Percentiles rank a stretch among this genome's conserved stretches.
Conservation (phyloP, 116 monocot genomes). For the Dioscorea cayenensis region DNA sequence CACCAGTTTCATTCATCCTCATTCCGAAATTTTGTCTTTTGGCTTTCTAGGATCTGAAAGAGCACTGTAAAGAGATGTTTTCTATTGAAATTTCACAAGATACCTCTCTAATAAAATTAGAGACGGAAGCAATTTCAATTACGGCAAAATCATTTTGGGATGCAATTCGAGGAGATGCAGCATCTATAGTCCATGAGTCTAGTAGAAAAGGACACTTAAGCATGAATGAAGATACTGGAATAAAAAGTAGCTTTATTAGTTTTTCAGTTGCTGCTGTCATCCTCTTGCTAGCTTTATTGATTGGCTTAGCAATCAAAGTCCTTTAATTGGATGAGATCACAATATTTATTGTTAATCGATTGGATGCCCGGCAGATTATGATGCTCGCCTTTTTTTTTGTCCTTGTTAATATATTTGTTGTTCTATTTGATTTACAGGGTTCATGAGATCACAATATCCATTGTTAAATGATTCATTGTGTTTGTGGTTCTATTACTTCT, state of each 20-base stretch:
- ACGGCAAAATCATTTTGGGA: conserved; percentile 57
- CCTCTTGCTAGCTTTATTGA: conserved; percentile 13
- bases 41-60: conserved; percentile 59
- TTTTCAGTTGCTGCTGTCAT: conserved; percentile 24
- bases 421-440: too few relatives aligned
- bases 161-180: conserved; percentile 21
- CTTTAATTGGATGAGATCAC: conserved; percentile 4
- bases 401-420: too few relatives aligned
- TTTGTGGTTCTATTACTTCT: too few relatives aligned
- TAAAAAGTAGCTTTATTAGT: conserved; percentile 11
- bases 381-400: background rate
- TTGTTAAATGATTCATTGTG: too few relatives aligned
- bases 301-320: conserved; percentile 24
- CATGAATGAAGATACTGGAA: background rate
- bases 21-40: background rate
- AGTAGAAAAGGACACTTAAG: conserved; percentile 4
- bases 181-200: background rate
- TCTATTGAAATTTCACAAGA: conserved; percentile 51
- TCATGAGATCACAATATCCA: too few relatives aligned
- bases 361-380: too few relatives aligned
- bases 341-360: background rate
- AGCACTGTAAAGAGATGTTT: conserved; percentile 75
- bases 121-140: conserved; percentile 20
- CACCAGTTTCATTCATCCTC: background rate
- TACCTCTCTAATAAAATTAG: conserved; percentile 37